Evolutionary conservation across 1,139 yeast species (phyloP).

Genomic region (Waltiozyma sp.): DNA sequence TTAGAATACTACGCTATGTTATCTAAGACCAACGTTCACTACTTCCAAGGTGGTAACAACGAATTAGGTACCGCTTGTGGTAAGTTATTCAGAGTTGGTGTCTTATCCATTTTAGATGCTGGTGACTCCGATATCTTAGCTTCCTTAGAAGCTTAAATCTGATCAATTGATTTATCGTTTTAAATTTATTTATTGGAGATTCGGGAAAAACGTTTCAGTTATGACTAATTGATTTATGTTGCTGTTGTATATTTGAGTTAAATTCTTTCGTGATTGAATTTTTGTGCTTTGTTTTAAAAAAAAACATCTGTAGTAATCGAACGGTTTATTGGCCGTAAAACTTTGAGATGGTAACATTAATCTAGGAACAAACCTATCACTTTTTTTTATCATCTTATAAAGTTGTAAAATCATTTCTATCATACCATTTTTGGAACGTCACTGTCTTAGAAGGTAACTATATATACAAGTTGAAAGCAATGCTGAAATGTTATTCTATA

Average conservation of each 20-base stretch:
- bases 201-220: neutral
- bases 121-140: slow-evolving; percentile 98
- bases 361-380: too few relatives aligned
- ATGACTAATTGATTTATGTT: neutral
- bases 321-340: too few relatives aligned
- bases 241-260: neutral
- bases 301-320: too few relatives aligned
- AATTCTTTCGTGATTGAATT: neutral
- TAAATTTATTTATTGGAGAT: neutral
- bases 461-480: too few relatives aligned
- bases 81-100: slow-evolving; percentile 99
- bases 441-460: too few relatives aligned
- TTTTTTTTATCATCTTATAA: too few relatives aligned
- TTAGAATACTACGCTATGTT: slow-evolving; percentile 99
- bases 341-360: too few relatives aligned
- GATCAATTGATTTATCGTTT: neutral
- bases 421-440: too few relatives aligned
- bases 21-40: slow-evolving; percentile 91
- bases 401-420: too few relatives aligned
- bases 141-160: slow-evolving; percentile 14
- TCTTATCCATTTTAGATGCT: slow-evolving; percentile 89
- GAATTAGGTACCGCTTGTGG: slow-evolving; percentile 99
- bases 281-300: too few relatives aligned
- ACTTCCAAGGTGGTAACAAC: slow-evolving; percentile 99
- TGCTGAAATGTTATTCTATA: too few relatives aligned